These are phyloP conservation scores for Massariosphaeria phaeospora DNA, from an alignment of 495 filamentous ascomycete species.

Conservation along the genomic window DNA sequence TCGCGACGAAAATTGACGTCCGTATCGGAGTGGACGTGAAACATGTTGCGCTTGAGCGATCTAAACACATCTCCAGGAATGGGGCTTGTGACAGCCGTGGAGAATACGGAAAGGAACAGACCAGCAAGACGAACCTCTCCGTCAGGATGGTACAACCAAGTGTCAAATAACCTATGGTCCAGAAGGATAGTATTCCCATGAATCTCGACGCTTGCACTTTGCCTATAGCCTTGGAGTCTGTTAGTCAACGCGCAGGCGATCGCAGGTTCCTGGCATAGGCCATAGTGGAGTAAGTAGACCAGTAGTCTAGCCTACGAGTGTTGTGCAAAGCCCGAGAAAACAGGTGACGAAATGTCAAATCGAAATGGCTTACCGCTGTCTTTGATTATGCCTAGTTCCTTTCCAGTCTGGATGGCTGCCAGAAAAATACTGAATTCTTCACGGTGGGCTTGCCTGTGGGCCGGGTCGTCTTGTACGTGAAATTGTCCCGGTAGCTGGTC, in stretches of 20 bases:
- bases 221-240: constrained; percentile 23
- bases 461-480: background rate
- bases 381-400: constrained; percentile 69
- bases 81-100: constrained; percentile 63
- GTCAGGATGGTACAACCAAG: constrained; percentile 47
- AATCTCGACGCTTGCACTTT: constrained; percentile 8
- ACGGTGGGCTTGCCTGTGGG: constrained; percentile 34
- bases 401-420: constrained; percentile 67
- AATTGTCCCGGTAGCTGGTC: no score
- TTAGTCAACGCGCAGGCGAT: background rate
- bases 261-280: no score
- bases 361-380: constrained; percentile 58
- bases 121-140: constrained; percentile 55
- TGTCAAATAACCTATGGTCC: constrained; percentile 43
- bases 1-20: constrained; percentile 78
- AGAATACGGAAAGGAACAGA: constrained; percentile 67
- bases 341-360: no score
- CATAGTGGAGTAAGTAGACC: no score
- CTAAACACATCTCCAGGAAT: constrained; percentile 54
- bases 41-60: constrained; percentile 57
- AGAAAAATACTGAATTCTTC: constrained; percentile 50
- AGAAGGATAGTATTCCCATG: constrained; percentile 37
- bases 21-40: constrained; percentile 70
- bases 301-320: no score
- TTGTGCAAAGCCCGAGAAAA: no score